phyloP scores from a whole-genome alignment of 192 early-diverging fungal genomes.

The Coemansia erecta region DNA sequence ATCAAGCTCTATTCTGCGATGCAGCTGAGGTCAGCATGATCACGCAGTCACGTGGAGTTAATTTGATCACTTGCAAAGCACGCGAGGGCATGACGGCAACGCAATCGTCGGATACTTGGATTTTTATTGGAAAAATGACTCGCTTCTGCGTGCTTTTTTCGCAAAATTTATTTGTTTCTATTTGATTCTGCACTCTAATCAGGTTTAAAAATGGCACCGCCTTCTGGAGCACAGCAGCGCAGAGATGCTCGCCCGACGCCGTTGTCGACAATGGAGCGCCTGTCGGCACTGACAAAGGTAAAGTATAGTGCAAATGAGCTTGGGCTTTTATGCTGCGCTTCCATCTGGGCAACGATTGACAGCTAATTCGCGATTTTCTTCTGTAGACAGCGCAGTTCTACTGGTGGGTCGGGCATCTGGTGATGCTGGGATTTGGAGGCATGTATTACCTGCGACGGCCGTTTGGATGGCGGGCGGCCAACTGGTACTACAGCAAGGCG shows the following conservation, averaged over 20 bases:
- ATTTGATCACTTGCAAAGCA: too few species aligned
- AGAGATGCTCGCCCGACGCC: conserved; percentile 4
- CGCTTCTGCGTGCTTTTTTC: background rate
- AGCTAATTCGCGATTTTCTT: background rate
- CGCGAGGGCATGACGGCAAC: too few species aligned
- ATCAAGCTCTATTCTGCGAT: too few species aligned
- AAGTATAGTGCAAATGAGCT: background rate
- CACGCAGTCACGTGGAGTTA: too few species aligned
- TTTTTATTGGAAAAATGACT: background rate
- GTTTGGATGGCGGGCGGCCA: conserved; percentile 28
- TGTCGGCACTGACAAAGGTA: conserved; percentile 10
- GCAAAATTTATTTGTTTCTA: background rate
- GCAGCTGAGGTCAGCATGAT: too few species aligned
- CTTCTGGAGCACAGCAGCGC: conserved; percentile 11
- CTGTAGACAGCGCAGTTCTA: conserved; percentile 48
- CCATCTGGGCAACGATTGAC: too few species aligned
- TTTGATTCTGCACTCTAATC: too few species aligned
- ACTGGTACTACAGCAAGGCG: conserved; percentile 46
- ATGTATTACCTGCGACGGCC: conserved; percentile 42
- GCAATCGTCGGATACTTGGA: background rate
- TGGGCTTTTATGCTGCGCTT: background rate
- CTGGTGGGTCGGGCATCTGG: conserved; percentile 50
- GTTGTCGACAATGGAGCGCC: conserved; percentile 7
- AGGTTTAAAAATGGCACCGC: conserved; percentile 5
- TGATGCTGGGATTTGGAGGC: conserved; percentile 28